A percentile compares a stretch with the other conserved stretches of the same genome.
phyloP scores from a whole-genome alignment of 2,329 filamentous ascomycete species.

The Paraconiothyrium brasiliense region DNA sequence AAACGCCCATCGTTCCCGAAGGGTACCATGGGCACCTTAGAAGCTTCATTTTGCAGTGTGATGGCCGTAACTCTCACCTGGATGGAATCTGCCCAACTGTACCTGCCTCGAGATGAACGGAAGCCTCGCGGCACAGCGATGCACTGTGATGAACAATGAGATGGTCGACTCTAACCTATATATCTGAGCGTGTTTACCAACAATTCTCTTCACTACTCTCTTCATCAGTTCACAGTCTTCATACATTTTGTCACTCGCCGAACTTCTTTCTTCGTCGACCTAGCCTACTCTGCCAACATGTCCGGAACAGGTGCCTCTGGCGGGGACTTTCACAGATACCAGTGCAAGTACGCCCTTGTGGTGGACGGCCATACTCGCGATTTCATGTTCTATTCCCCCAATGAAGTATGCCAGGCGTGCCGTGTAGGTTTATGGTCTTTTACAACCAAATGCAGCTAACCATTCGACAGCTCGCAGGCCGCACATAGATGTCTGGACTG shows the following conservation, averaged over 20 bases:
- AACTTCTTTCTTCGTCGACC: not conserved
- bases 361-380: not conserved
- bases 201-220: too few species aligned
- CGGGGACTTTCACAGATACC: not conserved
- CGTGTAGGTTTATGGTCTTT: not conserved
- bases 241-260: not conserved
- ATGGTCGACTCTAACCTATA: slow-evolving; percentile 1
- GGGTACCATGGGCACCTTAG: not conserved
- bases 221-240: not conserved
- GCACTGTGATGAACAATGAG: not conserved
- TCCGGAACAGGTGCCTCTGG: not conserved
- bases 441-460: not conserved
- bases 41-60: slow-evolving; percentile 1
- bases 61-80: slow-evolving; percentile 10
- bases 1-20: not conserved
- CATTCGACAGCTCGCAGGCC: not conserved
- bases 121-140: slow-evolving; percentile 8
- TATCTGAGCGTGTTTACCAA: not conserved
- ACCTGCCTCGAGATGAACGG: not conserved
- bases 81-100: slow-evolving; percentile 10
- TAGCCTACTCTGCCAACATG: not conserved
- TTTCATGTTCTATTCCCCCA: not conserved
- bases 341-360: not conserved
- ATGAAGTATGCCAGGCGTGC: not conserved
- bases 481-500: not conserved